phyloP scores from a whole-genome alignment of 164 flowering plant genomes.

The Platanus orientalis region DNA sequence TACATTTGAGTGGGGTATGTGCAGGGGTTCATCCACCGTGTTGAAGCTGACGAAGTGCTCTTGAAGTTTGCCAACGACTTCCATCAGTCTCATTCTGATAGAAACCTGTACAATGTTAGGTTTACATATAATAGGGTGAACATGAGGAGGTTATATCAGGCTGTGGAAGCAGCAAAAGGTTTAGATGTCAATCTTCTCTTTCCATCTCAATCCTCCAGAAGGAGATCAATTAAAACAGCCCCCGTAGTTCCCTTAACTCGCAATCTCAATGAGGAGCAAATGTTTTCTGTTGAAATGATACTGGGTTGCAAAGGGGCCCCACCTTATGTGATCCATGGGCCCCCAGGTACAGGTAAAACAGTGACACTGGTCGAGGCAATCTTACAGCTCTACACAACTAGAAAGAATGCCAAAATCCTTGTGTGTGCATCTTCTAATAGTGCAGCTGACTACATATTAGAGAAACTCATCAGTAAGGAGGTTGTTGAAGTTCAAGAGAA shows the following conservation, averaged over 20 bases:
- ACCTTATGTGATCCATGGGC: slow-evolving; percentile 91
- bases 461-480: slow-evolving; percentile 39
- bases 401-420: slow-evolving; percentile 44
- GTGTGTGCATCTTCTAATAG: slow-evolving; percentile 92
- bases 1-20: slow-evolving; percentile 4
- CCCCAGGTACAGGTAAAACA: slow-evolving; percentile 98
- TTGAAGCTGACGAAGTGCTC: slow-evolving; percentile 80
- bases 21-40: slow-evolving; percentile 79
- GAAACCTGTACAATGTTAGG: slow-evolving; percentile 44
- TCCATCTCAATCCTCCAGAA: slow-evolving; percentile 37
- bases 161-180: slow-evolving; percentile 42
- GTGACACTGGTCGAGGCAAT: slow-evolving; percentile 79
- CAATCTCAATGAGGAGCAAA: slow-evolving; percentile 77
- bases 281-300: slow-evolving; percentile 62
- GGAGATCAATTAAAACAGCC: slow-evolving; percentile 34
- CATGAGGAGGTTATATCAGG: slow-evolving; percentile 68
- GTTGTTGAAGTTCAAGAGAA: slow-evolving; percentile 29
- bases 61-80: slow-evolving; percentile 53
- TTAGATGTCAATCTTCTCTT: slow-evolving; percentile 52
- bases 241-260: slow-evolving; percentile 44
- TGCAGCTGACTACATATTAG: slow-evolving; percentile 84
- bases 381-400: slow-evolving; percentile 54
- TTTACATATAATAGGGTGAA: slow-evolving; percentile 61
- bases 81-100: slow-evolving; percentile 35
- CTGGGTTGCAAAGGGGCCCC: slow-evolving; percentile 75